Conservation (phyloP, 2,329 filamentous ascomycete genomes). For the Scedosporium dehoogii region DNA sequence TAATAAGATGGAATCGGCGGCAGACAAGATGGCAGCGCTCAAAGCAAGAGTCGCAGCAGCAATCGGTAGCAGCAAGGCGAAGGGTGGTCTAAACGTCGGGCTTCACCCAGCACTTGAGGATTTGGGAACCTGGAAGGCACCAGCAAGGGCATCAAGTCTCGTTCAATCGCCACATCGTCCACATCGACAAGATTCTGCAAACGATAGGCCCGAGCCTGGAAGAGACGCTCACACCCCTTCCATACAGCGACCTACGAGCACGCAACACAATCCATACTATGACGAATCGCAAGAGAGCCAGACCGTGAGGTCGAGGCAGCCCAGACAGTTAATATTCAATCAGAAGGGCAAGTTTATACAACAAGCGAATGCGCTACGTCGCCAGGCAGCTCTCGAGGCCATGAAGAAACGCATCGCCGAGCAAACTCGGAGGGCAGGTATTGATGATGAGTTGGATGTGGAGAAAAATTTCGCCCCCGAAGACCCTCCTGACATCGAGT, state of each 20-base stretch:
- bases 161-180: slow-evolving; percentile 10
- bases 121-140: slow-evolving; percentile 36
- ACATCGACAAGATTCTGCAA: slow-evolving; percentile 26
- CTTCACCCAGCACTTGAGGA: slow-evolving; percentile 66
- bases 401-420: slow-evolving; percentile 92
- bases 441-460: slow-evolving; percentile 80
- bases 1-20: slow-evolving; percentile 21
- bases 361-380: slow-evolving; percentile 79
- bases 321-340: slow-evolving; percentile 79
- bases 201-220: background rate
- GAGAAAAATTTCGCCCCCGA: slow-evolving; percentile 86
- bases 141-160: slow-evolving; percentile 17
- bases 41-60: slow-evolving; percentile 73
- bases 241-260: slow-evolving; percentile 1
- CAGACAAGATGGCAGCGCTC: slow-evolving; percentile 63
- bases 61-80: slow-evolving; percentile 48
- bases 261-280: slow-evolving; percentile 63
- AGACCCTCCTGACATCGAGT: slow-evolving; percentile 79
- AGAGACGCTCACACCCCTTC: background rate
- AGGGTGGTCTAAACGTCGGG: slow-evolving; percentile 64
- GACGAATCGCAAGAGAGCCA: slow-evolving; percentile 58
- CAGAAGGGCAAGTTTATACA: slow-evolving; percentile 96
- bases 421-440: slow-evolving; percentile 77
- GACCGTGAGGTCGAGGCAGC: slow-evolving; percentile 46
- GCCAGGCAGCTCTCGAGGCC: slow-evolving; percentile 79